Evolutionary conservation across 805 yeast species (phyloP), one percentile per base, ranked within the genome.

Genomic region (Ogataea nakhonphanomensis): DNA sequence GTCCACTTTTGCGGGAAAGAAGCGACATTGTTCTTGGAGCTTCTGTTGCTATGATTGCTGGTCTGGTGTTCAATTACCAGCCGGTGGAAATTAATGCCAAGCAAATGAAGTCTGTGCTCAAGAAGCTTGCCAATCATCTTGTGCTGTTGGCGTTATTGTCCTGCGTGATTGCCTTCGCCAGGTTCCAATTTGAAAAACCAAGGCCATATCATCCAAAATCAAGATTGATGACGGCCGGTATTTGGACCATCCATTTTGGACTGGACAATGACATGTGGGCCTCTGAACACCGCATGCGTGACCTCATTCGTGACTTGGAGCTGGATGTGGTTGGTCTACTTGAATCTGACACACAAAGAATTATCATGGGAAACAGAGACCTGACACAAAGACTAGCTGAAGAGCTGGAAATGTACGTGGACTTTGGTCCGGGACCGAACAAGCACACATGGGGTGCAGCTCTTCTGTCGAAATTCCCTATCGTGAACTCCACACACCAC

Each of bases 371-470:
- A 37, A 88, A 90, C 67, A 76, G 99, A 56, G 99, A 93, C 58
- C 70, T 91, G 55, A 89, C 97, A 0, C 96, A 87, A 66, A 78
- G 81, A 49, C 66, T 93, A 39, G 96, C 96, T 1, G 95, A 89
- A 62, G 95, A 91, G 52, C 71, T 93, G 51, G 91, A 87, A 30
- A 88, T 88, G 91, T 93, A 93, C 59, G 90, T 82, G 15, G 99
- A 93, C 62, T 93, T 80, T 59, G 99, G 99, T 7, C 99, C 99
- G 7, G 96, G 97, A 10, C 97, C 98, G 39, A 87, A 89, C 61
- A 84, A 90, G 62, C 98, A 93, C 66, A 93, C 99, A 0, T 93
- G 99, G 99, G 99, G 99, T 30, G 84, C 90, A 35, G 93, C 93
- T 2, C 70, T 93, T 46, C 69, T 93, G 50, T 90, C 97, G 14